Base-by-base conservation (phyloP, 768 basidiomycete species). In the Pilatotrama ljubarskyi region DNA sequence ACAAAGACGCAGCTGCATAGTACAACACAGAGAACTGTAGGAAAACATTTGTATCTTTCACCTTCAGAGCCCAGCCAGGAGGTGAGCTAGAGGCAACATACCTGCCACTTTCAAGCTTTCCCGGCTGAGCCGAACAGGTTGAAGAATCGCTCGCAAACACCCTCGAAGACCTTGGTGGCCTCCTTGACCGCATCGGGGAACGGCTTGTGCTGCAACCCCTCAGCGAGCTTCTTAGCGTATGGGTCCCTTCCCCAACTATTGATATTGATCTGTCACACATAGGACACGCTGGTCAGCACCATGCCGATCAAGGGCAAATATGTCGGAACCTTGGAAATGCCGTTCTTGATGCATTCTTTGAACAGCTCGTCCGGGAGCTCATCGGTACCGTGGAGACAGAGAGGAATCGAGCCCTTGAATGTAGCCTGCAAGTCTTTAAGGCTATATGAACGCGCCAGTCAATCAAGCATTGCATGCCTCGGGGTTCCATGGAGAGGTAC, bases 371-470 rank as follows among this genome's bases (percentile, higher is more conserved):
- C 78, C 3, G 77, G 77, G 8, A 81, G 70, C 32, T 77, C 74
- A 51, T 78, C 78, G 1, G 80, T 81, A 15, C 80, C 79, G 61
- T 80, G 79, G 1, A 81, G 68, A 49, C 79, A 80, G 13, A 81
- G 65, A 0, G 74, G 75, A 5, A 77, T 60, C 10, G 64, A 68
- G 32, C 73, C 74, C 36, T 70, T 65, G 58, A 80, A 79, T 37
- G 67, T 73, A 10, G 62, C 57, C 24, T 73, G 71, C 29, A 80
- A 71, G 32, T 74, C 73, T 36, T 70, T 70, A 13, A 80, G 68
- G 42, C 80, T 81, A 53, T 13, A 22, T n/a, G 48, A 9, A 25
- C 14, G 20, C 5, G 8, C 7, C 25, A 6, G 20, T n/a, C 1
- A 17, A 9, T 13, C 22, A n/a, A 47, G 8, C 37, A 9, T 25